Evolutionary conservation across 176 grass and related monocot genomes (phyloP).

Genomic region (Oryza glumipatula): DNA sequence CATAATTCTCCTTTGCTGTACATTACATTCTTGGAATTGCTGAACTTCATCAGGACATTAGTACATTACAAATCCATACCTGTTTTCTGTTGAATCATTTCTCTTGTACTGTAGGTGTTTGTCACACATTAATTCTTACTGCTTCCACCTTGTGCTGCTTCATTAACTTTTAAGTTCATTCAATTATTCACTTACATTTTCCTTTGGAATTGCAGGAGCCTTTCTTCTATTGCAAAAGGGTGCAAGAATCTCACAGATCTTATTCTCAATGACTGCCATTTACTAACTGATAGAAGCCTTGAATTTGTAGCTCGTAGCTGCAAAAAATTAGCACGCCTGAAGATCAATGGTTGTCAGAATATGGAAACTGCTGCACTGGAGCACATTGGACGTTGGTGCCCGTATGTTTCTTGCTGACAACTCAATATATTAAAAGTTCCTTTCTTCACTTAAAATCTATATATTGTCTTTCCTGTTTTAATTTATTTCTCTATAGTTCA

Average conservation of each 20-base stretch:
- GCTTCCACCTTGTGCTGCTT: conserved; percentile 9
- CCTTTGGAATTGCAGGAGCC: conserved; percentile 63
- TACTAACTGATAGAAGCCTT: conserved; percentile 85
- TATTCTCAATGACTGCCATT: conserved; percentile 68
- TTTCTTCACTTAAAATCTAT: conserved; percentile 13
- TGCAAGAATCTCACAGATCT: conserved; percentile 90
- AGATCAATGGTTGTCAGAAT: conserved; percentile 88
- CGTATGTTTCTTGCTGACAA: conserved; percentile 59
- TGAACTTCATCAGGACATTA: conserved; percentile 8
- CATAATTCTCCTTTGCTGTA: conserved; percentile 17
- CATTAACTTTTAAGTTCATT: conserved; percentile 26
- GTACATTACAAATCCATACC: neutral
- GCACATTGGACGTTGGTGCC: conserved; percentile 83
- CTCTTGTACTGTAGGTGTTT: neutral
- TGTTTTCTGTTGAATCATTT: conserved; percentile 22
- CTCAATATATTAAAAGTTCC: conserved; percentile 22
- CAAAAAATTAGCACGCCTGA: conserved; percentile 69
- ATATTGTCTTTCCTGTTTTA: conserved; percentile 8
- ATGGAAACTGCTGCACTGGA: conserved; percentile 82
- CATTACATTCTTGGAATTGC: neutral
- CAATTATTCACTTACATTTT: conserved; percentile 9
- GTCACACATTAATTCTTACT: conserved; percentile 1
- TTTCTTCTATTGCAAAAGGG: conserved; percentile 79
- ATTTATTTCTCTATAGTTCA: conserved; percentile 28
- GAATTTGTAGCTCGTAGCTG: conserved; percentile 87